These are phyloP conservation scores for Phlebiopsis gigantea DNA, from an alignment of 768 basidiomycete species.

Conservation along the genomic window DNA sequence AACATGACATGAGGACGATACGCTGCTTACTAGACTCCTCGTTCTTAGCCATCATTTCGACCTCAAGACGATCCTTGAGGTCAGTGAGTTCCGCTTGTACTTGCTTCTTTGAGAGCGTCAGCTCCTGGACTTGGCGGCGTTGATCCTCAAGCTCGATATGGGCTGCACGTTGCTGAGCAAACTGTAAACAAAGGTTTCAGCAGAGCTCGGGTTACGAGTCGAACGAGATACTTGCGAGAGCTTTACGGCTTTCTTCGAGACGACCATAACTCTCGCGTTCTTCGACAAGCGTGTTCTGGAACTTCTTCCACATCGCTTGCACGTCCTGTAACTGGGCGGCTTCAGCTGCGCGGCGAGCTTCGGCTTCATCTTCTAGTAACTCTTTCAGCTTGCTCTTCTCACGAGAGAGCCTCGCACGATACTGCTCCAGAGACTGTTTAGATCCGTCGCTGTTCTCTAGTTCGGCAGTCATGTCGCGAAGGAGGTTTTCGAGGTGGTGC, in stretches of 20 bases:
- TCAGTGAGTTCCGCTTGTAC: conserved; percentile 49
- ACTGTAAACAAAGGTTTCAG: conserved; percentile 30
- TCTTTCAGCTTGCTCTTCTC: conserved; percentile 54
- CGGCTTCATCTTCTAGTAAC: conserved; percentile 56
- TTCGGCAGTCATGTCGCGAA: conserved; percentile 55
- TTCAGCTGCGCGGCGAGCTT: conserved; percentile 56
- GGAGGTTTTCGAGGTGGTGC: conserved; percentile 54
- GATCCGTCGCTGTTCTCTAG: conserved; percentile 63
- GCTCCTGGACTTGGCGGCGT: conserved; percentile 57
- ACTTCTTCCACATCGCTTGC: conserved; percentile 62
- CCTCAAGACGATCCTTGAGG: conserved; percentile 52
- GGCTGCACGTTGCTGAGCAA: conserved; percentile 59
- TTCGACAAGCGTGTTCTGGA: conserved; percentile 50
- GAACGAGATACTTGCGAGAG: conserved; percentile 32
- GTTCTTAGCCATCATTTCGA: conserved; percentile 44
- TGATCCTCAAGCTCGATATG: conserved; percentile 64
- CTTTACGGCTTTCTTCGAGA: conserved; percentile 58
- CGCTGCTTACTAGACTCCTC: conserved; percentile 48
- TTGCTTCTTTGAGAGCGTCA: conserved; percentile 49
- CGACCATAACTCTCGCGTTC: conserved; percentile 60
- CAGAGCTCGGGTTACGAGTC: neutral
- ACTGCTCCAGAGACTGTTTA: conserved; percentile 54
- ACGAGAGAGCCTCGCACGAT: conserved; percentile 47
- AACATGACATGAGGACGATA: neutral
- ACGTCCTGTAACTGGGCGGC: conserved; percentile 60